These are phyloP conservation scores for Plasmodium adleri DNA, from an alignment of 169 alveolate species.

Conservation along the genomic window DNA sequence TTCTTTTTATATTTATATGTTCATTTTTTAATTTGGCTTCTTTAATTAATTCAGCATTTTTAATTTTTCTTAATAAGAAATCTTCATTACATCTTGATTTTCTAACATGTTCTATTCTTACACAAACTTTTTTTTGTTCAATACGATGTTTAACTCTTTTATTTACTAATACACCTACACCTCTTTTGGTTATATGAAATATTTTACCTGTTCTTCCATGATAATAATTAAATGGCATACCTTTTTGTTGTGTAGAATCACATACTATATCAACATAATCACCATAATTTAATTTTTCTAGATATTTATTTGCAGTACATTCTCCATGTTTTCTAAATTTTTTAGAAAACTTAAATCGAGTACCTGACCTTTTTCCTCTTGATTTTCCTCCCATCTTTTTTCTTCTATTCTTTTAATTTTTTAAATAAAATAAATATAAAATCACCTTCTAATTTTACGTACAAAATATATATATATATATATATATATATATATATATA, in stretches of 20 bases:
- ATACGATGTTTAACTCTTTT: constrained; percentile 97
- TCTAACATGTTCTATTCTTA: constrained; percentile 98
- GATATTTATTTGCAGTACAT: constrained; percentile 94
- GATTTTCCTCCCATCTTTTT: constrained; percentile 84
- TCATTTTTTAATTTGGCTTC: constrained; percentile 94
- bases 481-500: no score
- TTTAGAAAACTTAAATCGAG: constrained; percentile 98
- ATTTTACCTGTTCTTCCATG: constrained; percentile 99
- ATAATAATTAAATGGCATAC: constrained; percentile 98
- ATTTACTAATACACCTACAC: constrained; percentile 97
- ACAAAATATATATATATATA: no score
- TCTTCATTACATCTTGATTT: constrained; percentile 97
- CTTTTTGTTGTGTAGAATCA: constrained; percentile 98
- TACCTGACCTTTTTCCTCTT: constrained; percentile 98
- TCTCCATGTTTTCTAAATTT: constrained; percentile 97
- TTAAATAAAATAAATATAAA: no score
- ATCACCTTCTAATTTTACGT: no score
- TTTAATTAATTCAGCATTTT: constrained; percentile 91
- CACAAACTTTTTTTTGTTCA: constrained; percentile 96
- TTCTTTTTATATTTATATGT: constrained; percentile 80
- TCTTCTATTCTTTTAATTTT: neutral
- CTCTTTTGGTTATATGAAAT: constrained; percentile 96
- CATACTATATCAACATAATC: constrained; percentile 98
- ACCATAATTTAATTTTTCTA: constrained; percentile 94
- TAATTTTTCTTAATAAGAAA: constrained; percentile 95